Evolutionary conservation across 75 land plant genomes (phyloP), one percentile per base, ranked within the genome.

Genomic region (Picea sitchensis): DNA sequence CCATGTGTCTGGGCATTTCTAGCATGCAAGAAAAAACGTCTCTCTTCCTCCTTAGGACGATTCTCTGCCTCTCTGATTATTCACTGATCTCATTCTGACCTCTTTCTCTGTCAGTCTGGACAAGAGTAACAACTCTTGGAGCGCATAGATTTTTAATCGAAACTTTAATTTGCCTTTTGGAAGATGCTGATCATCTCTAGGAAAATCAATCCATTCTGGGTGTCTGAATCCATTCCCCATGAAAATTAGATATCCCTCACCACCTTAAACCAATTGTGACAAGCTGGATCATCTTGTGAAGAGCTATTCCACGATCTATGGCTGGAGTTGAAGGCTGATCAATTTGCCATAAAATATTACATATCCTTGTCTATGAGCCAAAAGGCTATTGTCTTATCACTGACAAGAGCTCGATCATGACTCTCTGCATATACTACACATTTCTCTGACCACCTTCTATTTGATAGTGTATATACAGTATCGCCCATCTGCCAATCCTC

Each of bases 181-280:
- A 83, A 92, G 92, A 77, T 32, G 78, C 78, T 89, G 91, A 20
- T 92, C 98, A 61, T 81, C 86, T 77, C 98, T 87, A 71, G 98
- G 95, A 88, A 95, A 95, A 79, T 95, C 98, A 78, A 95, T 95
- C 98, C 98, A 95, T 76, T 95, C 95, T 60, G 98, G 98, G 84
- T 95, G 98, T n/a, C 98, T 95, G 88, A 95, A 95, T 83, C 92
- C 95, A 87, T 95, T 95, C 54, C 98, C 95, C 98, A 95, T 95
- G 78, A 92, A 95, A 81, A 91, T 95, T 44, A 95, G 76, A 83
- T 92, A 95, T 58, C 93, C 95, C 82, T 95, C 98, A 76, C 98
- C 98, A 61, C 98, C 98, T 73, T 73, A 95, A 79, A 47, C 91
- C 92, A 92, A 95, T 92, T 14, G 98, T 95, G 58, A 95, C 86